Conservation (phyloP, 805 yeast genomes). For the Lipomyces spencermartinsiae region DNA sequence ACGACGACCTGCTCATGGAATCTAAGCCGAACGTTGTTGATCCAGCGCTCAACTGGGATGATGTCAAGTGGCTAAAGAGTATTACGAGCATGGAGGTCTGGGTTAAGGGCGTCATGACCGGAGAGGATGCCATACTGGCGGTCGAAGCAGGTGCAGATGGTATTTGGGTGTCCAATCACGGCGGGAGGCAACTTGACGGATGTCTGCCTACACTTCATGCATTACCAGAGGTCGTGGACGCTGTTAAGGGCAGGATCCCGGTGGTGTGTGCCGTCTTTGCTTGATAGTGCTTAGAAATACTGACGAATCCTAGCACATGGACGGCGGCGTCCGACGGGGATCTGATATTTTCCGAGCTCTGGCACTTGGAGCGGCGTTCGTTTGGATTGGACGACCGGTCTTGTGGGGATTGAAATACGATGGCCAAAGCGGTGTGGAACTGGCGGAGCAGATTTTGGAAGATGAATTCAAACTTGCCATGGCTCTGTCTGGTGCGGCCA, state of each 20-base stretch:
- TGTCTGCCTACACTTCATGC: conserved; percentile 69
- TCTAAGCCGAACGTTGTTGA: conserved; percentile 35
- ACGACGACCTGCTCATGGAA: conserved; percentile 15
- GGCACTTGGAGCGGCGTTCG: conserved; percentile 71
- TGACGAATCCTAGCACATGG: conserved; percentile 51
- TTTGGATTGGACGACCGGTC: conserved; percentile 71
- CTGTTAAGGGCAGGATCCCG: conserved; percentile 55
- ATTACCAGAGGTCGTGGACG: conserved; percentile 58
- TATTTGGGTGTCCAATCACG: conserved; percentile 73
- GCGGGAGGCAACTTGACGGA: conserved; percentile 75
- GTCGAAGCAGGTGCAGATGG: conserved; percentile 66
- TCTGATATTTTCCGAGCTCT: conserved; percentile 70
- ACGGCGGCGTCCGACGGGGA: conserved; percentile 75
- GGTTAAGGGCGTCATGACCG: conserved; percentile 70
- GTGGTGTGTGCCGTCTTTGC: conserved; percentile 42
- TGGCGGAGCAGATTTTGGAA: conserved; percentile 38
- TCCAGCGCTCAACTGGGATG: conserved; percentile 37
- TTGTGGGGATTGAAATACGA: conserved; percentile 69
- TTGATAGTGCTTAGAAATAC: background rate
- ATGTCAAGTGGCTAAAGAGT: conserved; percentile 43
- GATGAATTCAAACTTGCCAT: conserved; percentile 38
- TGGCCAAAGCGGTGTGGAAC: conserved; percentile 69
- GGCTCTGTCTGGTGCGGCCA: conserved; percentile 35
- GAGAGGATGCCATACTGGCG: conserved; percentile 68
- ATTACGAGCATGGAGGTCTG: conserved; percentile 55